Conservation (phyloP, 371 early-diverging fungal species). For the Nematocida ironsii region DNA sequence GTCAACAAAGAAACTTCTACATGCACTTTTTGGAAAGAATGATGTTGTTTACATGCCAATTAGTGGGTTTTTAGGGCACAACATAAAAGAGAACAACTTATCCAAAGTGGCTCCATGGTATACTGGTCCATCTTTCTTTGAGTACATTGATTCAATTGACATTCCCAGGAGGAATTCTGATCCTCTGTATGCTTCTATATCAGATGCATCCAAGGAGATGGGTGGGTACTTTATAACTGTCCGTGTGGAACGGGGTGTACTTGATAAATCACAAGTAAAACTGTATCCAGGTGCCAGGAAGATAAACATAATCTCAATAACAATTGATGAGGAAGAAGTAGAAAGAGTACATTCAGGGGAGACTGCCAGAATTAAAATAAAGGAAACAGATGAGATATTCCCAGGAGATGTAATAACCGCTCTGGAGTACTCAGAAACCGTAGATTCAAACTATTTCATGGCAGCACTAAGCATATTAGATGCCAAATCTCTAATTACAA, state of each 20-base stretch:
- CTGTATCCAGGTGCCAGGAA: slow-evolving; percentile 59
- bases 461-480: slow-evolving; percentile 66
- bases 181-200: slow-evolving; percentile 45
- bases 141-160: slow-evolving; percentile 58
- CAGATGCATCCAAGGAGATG: slow-evolving; percentile 60
- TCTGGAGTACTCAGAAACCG: slow-evolving; percentile 19
- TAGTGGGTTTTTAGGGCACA: slow-evolving; percentile 67
- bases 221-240: slow-evolving; percentile 53
- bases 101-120: slow-evolving; percentile 59
- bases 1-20: slow-evolving; percentile 41
- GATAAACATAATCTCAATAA: slow-evolving; percentile 47
- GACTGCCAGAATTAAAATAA: slow-evolving; percentile 65
- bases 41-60: slow-evolving; percentile 66
- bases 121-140: slow-evolving; percentile 67
- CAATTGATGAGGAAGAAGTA: slow-evolving; percentile 69
- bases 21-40: slow-evolving; percentile 52
- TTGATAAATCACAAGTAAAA: slow-evolving; percentile 50
- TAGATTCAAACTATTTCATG: slow-evolving; percentile 62
- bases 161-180: slow-evolving; percentile 33
- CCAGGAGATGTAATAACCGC: slow-evolving; percentile 62
- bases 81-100: slow-evolving; percentile 51
- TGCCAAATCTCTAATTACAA: slow-evolving; percentile 61
- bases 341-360: slow-evolving; percentile 66
- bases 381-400: slow-evolving; percentile 63
- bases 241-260: slow-evolving; percentile 62